These are phyloP conservation scores for Biscogniauxia marginata DNA, from an alignment of 2,329 filamentous ascomycete genomes.

Conservation along the genomic window DNA sequence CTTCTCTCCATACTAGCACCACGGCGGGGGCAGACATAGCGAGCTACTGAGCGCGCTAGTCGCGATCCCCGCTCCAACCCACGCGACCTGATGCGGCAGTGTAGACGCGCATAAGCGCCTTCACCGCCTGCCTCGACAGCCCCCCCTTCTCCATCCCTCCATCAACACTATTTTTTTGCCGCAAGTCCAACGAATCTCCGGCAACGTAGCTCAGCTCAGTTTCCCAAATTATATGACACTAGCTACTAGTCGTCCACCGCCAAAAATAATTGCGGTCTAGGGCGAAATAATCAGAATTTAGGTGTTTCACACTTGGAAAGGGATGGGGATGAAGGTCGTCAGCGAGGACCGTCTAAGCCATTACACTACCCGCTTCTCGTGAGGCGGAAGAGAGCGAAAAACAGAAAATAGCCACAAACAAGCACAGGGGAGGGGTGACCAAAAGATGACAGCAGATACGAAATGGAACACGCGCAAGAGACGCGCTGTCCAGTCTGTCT, in stretches of 20 bases:
- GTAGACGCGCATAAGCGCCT: not conserved
- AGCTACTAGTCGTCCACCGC: not conserved
- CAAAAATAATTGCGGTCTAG: not conserved
- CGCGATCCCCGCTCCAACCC: not conserved
- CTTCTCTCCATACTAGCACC: not conserved
- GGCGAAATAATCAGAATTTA: not conserved
- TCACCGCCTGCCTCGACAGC: conserved; percentile 17
- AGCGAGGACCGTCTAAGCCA: not conserved
- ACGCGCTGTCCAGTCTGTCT: conserved; percentile 55
- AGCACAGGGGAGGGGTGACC: conserved; percentile 1
- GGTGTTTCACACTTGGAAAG: not conserved
- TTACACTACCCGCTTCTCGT: not conserved
- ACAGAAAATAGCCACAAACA: not conserved
- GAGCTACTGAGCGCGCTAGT: not conserved
- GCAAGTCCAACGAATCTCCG: not conserved
- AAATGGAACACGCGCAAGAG: conserved; percentile 47
- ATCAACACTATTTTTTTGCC: not conserved
- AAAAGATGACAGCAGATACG: conserved; percentile 36
- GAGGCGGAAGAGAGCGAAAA: not conserved
- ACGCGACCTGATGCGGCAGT: not conserved
- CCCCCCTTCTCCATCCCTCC: not conserved
- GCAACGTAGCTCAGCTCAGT: not conserved
- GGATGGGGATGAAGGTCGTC: not conserved
- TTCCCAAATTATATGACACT: not conserved
- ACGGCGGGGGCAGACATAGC: not conserved